Evolutionary conservation across 1,139 yeast species (phyloP).

Genomic region (Arxiozyma slooffiae): DNA sequence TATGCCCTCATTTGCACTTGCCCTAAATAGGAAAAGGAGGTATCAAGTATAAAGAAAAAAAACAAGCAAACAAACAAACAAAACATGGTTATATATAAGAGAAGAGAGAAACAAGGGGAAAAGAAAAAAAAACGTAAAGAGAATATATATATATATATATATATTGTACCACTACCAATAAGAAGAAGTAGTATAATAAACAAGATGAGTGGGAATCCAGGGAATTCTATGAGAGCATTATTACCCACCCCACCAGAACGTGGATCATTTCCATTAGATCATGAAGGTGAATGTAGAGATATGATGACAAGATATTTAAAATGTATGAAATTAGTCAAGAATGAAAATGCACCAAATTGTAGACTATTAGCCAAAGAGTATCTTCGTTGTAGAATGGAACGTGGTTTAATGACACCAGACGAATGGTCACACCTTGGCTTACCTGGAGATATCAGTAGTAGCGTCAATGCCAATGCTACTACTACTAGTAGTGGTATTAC

Average conservation of each 20-base stretch:
- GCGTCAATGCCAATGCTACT: too few relatives aligned
- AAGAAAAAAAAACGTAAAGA: too few relatives aligned
- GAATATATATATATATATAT: too few relatives aligned
- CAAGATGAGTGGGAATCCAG: slow-evolving; percentile 31
- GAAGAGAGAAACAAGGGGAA: too few relatives aligned
- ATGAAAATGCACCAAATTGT: slow-evolving; percentile 84
- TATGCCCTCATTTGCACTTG: too few relatives aligned
- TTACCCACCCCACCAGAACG: slow-evolving; percentile 92
- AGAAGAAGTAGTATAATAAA: too few relatives aligned
- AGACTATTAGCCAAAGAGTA: slow-evolving; percentile 73
- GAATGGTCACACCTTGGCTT: slow-evolving; percentile 79
- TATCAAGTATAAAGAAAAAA: too few relatives aligned
- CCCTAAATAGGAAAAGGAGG: too few relatives aligned
- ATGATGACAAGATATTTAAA: slow-evolving; percentile 67
- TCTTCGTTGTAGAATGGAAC: slow-evolving; percentile 80
- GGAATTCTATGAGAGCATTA: slow-evolving; percentile 42
- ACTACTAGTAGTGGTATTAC: too few relatives aligned
- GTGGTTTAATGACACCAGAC: slow-evolving; percentile 74
- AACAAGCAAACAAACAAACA: too few relatives aligned
- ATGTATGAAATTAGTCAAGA: slow-evolving; percentile 69
- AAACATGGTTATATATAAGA: too few relatives aligned
- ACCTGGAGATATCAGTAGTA: slow-evolving; percentile 45
- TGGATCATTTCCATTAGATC: slow-evolving; percentile 94
- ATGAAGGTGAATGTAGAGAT: slow-evolving; percentile 72
- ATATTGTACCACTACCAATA: too few relatives aligned